Conservation (phyloP, 371 early-diverging fungal species). For the Sanchytrium tribonematis region DNA sequence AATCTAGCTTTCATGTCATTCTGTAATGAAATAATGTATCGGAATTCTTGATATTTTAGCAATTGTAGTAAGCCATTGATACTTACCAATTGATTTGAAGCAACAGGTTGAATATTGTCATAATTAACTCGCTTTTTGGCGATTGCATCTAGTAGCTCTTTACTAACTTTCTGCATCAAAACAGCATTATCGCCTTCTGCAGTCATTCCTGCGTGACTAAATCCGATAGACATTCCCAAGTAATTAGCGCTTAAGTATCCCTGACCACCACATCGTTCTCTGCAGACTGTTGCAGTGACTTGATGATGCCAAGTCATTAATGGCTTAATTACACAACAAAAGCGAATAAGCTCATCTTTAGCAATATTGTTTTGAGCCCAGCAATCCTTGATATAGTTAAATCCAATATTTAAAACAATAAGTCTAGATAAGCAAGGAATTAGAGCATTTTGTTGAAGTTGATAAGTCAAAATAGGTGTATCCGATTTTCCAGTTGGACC, state of each 20-base stretch:
- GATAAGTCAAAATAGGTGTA: conserved; percentile 36
- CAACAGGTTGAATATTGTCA: conserved; percentile 10
- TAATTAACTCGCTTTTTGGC: conserved; percentile 9
- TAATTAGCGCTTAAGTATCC: conserved; percentile 30
- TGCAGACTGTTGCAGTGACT: conserved; percentile 25
- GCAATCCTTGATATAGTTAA: conserved; percentile 31
- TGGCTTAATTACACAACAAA: conserved; percentile 43
- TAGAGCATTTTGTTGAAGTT: conserved; percentile 37
- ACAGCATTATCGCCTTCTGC: conserved; percentile 48
- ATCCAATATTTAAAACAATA: conserved; percentile 29
- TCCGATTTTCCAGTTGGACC: conserved; percentile 39
- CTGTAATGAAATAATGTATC: conserved; percentile 20
- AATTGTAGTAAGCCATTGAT: conserved; percentile 16
- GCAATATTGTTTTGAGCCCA: conserved; percentile 23
- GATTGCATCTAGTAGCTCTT: conserved; percentile 27
- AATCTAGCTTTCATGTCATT: conserved; percentile 19
- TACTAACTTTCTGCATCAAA: conserved; percentile 37
- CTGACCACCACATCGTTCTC: conserved; percentile 43
- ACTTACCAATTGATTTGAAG: conserved; percentile 15
- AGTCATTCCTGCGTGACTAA: conserved; percentile 30
- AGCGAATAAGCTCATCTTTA: conserved; percentile 26
- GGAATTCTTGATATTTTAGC: conserved; percentile 18
- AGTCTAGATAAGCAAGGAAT: conserved; percentile 31
- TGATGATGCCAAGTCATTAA: conserved; percentile 36
- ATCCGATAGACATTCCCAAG: conserved; percentile 16